Base-by-base conservation (phyloP, 257 asterid species). In the Pogostemon cablin region DNA sequence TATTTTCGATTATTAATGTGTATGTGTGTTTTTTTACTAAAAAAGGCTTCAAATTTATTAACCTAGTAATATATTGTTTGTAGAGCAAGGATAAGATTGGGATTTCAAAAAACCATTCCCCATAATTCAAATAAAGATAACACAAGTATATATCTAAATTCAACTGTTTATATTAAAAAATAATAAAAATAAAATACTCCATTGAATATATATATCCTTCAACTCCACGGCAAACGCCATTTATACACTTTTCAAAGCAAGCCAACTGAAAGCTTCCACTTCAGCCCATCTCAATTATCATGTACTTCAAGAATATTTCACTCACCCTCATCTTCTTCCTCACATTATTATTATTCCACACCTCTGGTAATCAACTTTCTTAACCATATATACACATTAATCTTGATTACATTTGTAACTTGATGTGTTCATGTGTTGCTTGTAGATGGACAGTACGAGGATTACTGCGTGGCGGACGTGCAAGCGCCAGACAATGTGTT, bases 401-500 rank as follows among this genome's bases (percentile, higher is more conserved):
- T 25, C 32, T 15, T n/a, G 8, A 12, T 62, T 32, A 11, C 61
- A 1, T 50, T 4, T 50, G 57, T 5, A 1, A 11, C 4, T 11
- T 12, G 50, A 49, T 20, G 25, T 20, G 32, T 54, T 9, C 15
- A 34, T 2, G 62, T 34, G 35, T 39, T 61, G 46, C 3, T 11
- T 34, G 32, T 56, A 84, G 98, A 82, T 66, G 95, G 78, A 46
- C 96, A 91, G 77, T 82, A 70, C 71, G 90, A 82, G 70, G 90
- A 87, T 6, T 89, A 86, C 81, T 91, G 99, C 90, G 65, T 88
- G 72, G 98, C 96, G 3, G 97, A 95, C 52, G 95, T 81, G 83
- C 99, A 95, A 74, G 74, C 86, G 0, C 81, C 87, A 5, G 98
- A 84, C 9, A 90, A 71, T 0, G 86, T 76, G 72, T 65, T 91